phyloP scores from a whole-genome alignment of 495 filamentous ascomycete species.

The Neurospora sp. region DNA sequence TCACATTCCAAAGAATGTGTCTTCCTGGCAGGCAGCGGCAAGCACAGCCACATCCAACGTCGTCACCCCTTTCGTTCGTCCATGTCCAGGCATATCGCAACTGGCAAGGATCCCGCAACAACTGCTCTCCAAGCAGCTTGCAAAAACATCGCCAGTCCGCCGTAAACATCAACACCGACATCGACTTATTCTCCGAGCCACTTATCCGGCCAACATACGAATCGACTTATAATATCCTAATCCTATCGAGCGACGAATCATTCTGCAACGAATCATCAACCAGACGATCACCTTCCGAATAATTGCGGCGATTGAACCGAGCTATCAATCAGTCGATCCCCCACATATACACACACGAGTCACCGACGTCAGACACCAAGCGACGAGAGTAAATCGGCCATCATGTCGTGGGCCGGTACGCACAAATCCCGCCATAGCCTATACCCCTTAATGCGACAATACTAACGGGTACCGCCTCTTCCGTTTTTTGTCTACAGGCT shows the following conservation, averaged over 20 bases:
- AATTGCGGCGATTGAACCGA: neutral
- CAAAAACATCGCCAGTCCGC: neutral
- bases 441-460: neutral
- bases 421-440: conserved; percentile 12
- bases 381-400: conserved; percentile 17
- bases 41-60: conserved; percentile 20
- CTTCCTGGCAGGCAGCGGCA: neutral
- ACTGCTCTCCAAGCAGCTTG: neutral
- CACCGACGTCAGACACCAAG: neutral
- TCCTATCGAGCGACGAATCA: neutral
- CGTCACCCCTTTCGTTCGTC: conserved; percentile 11
- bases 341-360: neutral
- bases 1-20: conserved; percentile 1
- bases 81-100: neutral
- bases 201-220: neutral
- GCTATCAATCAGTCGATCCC: neutral
- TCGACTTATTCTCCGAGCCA: neutral
- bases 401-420: conserved; percentile 54
- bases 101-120: neutral
- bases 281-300: neutral
- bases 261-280: neutral
- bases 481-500: conserved; percentile 46
- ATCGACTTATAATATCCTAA: neutral
- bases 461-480: neutral
- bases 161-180: neutral